Conservation (phyloP, 306 rosid species). For the Ammopiptanthus mongolicus region DNA sequence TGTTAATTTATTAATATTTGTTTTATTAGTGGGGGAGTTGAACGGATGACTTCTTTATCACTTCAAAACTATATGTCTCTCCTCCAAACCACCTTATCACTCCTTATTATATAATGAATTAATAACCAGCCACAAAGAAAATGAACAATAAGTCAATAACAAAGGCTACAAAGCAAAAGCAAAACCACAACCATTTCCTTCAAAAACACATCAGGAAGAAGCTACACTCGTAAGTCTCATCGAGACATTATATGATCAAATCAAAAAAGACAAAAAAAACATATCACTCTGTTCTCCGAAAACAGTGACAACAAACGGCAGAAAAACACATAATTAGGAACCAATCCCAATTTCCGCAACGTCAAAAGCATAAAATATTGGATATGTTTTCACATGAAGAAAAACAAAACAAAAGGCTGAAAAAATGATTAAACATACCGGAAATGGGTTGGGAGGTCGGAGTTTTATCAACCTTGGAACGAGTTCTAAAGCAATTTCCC, state of each 20-base stretch:
- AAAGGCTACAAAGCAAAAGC: neutral
- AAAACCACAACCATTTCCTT: neutral
- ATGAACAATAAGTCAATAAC: neutral
- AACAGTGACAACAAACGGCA: neutral
- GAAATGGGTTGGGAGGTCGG: neutral
- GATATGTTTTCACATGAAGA: neutral
- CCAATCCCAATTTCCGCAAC: neutral
- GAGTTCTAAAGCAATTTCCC: constrained; percentile 41
- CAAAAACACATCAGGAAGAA: neutral
- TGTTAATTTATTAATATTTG: too few relatives aligned
- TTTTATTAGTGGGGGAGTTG: too few relatives aligned
- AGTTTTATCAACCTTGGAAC: constrained; percentile 22
- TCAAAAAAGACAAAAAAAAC: neutral
- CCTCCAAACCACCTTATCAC: too few relatives aligned
- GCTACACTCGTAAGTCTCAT: neutral
- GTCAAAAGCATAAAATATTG: neutral
- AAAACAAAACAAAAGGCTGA: neutral
- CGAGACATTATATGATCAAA: neutral
- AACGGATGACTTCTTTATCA: too few relatives aligned
- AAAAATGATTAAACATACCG: neutral
- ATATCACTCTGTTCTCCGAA: neutral
- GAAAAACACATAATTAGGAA: neutral
- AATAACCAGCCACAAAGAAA: neutral
- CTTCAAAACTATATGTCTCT: too few relatives aligned
- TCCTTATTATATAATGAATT: neutral